Base-by-base conservation (phyloP, 2,329 filamentous ascomycete species). In the Botrytis pseudocinerea region DNA sequence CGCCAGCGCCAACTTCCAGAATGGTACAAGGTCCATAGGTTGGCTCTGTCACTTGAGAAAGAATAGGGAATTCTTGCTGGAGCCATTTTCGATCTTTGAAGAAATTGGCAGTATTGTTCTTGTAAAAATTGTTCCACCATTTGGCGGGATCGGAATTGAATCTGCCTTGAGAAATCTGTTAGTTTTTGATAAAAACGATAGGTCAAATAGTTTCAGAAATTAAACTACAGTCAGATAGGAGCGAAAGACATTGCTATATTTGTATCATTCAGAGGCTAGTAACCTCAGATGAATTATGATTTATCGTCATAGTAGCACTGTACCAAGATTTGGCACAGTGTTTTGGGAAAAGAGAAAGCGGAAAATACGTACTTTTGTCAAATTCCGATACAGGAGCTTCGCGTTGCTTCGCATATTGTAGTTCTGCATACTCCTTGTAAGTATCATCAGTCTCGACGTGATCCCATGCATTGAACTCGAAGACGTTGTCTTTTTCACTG, bases 71-170 rank as follows among this genome's bases (percentile, higher is more conserved):
- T 82, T 99, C 96, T 82, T 98, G 95, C 76, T 92, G 92, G 46
- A 99, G 85, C 96, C 96, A 99, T 82, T 98, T 98, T 76, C 96
- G 89, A 81, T 99, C 93, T 84, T 99, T 99, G 89, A 99, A 99
- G 84, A 99, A 99, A 81, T 98, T 98, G 79, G 91, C 89, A 32
- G 93, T 93, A 83, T 99, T 98, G 84, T 98, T 97, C 84, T 96
- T 95, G 86, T 99, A 99, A 84, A 99, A 99, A 72, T 92, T 85
- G 80, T 99, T 96, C 96, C 96, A 99, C 93, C 94, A 98, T 82
- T 94, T 97, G 75, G 93, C 95, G 0, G 96, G 96, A 76, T 97
- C 89, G 63, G 87, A 85, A 82, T 98, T 98, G 86, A 98, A 98
- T 77, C 94, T 92, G 78, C 85, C 90, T 92, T 48, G 79, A 78